Conservation (phyloP, 257 asterid species). For the Asclepias syriaca region DNA sequence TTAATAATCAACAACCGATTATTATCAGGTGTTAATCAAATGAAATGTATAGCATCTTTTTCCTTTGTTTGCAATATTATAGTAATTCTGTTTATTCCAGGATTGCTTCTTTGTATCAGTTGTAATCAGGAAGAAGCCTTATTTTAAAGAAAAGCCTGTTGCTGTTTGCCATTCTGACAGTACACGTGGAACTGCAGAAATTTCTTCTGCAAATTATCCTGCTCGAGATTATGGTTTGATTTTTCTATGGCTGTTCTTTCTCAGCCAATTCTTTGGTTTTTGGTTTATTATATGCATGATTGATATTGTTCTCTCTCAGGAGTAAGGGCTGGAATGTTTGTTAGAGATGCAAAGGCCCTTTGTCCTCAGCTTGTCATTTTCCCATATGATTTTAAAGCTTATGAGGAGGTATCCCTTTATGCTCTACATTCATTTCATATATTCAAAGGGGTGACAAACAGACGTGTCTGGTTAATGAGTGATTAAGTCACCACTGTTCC, state of each 20-base stretch:
- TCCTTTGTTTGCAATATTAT: not conserved
- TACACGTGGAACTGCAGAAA: slow-evolving; percentile 88
- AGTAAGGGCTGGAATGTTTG: slow-evolving; percentile 93
- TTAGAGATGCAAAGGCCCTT: slow-evolving; percentile 81
- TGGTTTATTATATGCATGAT: not conserved
- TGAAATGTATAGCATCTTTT: not conserved
- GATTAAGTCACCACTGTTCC: slow-evolving; percentile 1
- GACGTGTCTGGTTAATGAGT: not conserved
- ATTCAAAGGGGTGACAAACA: not conserved
- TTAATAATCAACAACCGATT: not conserved
- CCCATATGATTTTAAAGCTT: slow-evolving; percentile 91
- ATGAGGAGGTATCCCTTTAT: slow-evolving; percentile 65
- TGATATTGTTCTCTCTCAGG: slow-evolving; percentile 37
- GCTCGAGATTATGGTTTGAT: slow-evolving; percentile 83
- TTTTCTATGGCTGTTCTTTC: slow-evolving; percentile 14
- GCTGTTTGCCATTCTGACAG: slow-evolving; percentile 95
- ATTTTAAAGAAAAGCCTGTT: slow-evolving; percentile 70
- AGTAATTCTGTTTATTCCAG: slow-evolving; percentile 31
- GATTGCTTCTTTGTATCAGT: slow-evolving; percentile 96
- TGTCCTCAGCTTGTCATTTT: slow-evolving; percentile 88
- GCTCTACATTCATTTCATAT: slow-evolving; percentile 5
- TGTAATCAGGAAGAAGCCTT: slow-evolving; percentile 67
- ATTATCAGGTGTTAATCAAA: not conserved
- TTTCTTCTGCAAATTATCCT: slow-evolving; percentile 94
- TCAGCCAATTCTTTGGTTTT: not conserved